A percentile compares a stretch with the other conserved stretches of the same genome.
These are phyloP conservation scores for Fusarium brachygibbosum DNA, from an alignment of 2,329 filamentous ascomycete species.

Conservation along the genomic window DNA sequence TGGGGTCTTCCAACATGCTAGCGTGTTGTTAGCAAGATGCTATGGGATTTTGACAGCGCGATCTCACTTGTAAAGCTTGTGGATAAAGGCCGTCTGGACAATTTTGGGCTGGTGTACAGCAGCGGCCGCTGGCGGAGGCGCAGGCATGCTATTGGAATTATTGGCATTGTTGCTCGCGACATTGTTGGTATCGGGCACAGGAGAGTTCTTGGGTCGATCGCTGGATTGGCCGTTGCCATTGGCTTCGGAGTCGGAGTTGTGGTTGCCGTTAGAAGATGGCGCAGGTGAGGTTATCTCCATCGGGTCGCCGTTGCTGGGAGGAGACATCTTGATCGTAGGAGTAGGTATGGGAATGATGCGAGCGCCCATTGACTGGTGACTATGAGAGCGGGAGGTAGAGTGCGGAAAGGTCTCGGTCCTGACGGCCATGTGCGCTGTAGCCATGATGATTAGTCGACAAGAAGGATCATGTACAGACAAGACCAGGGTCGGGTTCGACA, in stretches of 20 bases:
- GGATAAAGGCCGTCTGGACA: constrained; percentile 98
- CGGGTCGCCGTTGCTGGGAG: constrained; percentile 69
- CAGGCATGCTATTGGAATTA: constrained; percentile 60
- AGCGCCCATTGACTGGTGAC: constrained; percentile 63
- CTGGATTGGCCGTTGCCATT: constrained; percentile 57
- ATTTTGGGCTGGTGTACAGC: constrained; percentile 95
- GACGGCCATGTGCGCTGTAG: constrained; percentile 65
- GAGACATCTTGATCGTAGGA: constrained; percentile 70
- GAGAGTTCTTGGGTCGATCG: constrained; percentile 55
- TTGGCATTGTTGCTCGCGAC: constrained; percentile 45
- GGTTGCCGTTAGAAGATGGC: constrained; percentile 59
- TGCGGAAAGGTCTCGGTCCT: constrained; percentile 65
- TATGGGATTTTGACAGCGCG: background rate
- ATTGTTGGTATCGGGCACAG: constrained; percentile 56
- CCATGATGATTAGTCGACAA: constrained; percentile 49
- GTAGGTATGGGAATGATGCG: constrained; percentile 70
- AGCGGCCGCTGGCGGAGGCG: constrained; percentile 69
- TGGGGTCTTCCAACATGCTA: constrained; percentile 96
- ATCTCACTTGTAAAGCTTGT: constrained; percentile 96
- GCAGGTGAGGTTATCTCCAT: constrained; percentile 73
- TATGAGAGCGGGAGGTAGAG: constrained; percentile 57
- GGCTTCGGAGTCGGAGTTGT: constrained; percentile 59
- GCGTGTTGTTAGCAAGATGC: constrained; percentile 45
- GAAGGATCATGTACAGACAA: constrained; percentile 30
- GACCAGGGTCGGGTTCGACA: constrained; percentile 27